Evolutionary conservation across 108 stramenopile genomes (phyloP).

Genomic region (Poteriospumella lacustris): DNA sequence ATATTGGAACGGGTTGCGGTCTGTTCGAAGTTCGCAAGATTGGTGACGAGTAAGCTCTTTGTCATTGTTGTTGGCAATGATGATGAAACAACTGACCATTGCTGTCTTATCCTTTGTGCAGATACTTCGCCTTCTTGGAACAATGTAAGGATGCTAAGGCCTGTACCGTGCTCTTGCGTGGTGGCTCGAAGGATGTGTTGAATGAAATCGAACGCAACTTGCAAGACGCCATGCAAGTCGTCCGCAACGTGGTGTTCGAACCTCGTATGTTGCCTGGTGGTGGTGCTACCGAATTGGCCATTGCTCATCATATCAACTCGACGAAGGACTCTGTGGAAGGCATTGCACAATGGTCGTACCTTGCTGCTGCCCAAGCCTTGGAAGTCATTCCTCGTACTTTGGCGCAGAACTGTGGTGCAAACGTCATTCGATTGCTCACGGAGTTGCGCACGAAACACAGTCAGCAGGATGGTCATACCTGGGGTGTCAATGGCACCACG

Average conservation of each 20-base stretch:
- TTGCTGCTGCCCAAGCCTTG: conserved; percentile 92
- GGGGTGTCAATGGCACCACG: conserved; percentile 89
- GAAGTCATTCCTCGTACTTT: conserved; percentile 98
- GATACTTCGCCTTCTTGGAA: conserved; percentile 95
- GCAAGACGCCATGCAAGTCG: conserved; percentile 99
- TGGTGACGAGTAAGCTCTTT: conserved; percentile 58
- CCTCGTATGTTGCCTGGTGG: conserved; percentile 96
- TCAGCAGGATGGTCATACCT: conserved; percentile 64
- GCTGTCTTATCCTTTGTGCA: conserved; percentile 25
- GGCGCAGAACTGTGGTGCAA: conserved; percentile 96
- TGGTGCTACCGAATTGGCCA: conserved; percentile 98
- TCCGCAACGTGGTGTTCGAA: conserved; percentile 95
- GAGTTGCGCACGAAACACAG: conserved; percentile 91
- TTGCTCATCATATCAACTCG: conserved; percentile 77
- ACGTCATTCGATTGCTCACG: conserved; percentile 93
- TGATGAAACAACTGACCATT: not conserved
- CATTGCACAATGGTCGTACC: conserved; percentile 83
- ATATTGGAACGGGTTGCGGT: conserved; percentile 96
- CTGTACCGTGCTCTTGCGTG: conserved; percentile 93
- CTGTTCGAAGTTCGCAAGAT: conserved; percentile 98
- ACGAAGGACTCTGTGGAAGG: conserved; percentile 35
- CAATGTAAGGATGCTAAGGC: conserved; percentile 96
- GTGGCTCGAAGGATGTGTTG: conserved; percentile 97
- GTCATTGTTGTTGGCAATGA: not conserved
- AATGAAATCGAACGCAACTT: conserved; percentile 99